A percentile compares a stretch with the other conserved stretches of the same genome.
Evolutionary conservation across 495 filamentous ascomycete genomes (phyloP).

Genomic region (Hypoxylon lenormandii): DNA sequence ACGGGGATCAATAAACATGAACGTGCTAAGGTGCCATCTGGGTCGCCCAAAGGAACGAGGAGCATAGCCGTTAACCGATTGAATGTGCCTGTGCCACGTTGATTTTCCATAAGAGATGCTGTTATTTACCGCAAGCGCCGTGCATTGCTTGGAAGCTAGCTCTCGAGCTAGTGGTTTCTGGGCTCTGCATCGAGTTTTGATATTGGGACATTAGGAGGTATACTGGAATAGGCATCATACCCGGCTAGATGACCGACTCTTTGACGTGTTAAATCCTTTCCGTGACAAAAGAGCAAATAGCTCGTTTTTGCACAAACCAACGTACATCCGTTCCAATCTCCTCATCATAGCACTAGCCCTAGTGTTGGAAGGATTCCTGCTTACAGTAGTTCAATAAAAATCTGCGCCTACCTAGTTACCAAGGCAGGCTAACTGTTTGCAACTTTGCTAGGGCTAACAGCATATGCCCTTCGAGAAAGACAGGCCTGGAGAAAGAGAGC

Average conservation of each 20-base stretch:
- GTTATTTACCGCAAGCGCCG: conserved; percentile 23
- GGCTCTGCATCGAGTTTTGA: background rate
- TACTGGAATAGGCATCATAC: conserved; percentile 9
- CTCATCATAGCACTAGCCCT: background rate
- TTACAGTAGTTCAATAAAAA: conserved; percentile 6
- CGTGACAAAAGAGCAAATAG: conserved; percentile 12
- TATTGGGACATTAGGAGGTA: background rate
- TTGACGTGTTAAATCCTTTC: conserved; percentile 4
- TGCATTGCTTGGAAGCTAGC: conserved; percentile 7
- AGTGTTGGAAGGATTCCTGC: conserved; percentile 13
- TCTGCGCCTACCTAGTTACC: background rate
- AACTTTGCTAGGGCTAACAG: background rate
- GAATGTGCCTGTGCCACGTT: conserved; percentile 26
- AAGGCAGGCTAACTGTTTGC: background rate
- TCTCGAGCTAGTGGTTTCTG: background rate
- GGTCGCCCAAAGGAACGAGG: background rate
- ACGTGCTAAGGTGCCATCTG: conserved; percentile 8
- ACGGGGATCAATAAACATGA: background rate
- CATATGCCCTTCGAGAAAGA: conserved; percentile 4
- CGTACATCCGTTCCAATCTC: background rate
- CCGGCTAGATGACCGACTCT: background rate
- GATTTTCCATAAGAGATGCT: conserved; percentile 2
- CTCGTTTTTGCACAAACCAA: background rate
- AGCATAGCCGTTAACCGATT: conserved; percentile 4
- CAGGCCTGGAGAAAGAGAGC: no score